Evolutionary conservation across 768 basidiomycete species (phyloP), one percentile per base, ranked within the genome.

Genomic region (Auriscalpium orientale): DNA sequence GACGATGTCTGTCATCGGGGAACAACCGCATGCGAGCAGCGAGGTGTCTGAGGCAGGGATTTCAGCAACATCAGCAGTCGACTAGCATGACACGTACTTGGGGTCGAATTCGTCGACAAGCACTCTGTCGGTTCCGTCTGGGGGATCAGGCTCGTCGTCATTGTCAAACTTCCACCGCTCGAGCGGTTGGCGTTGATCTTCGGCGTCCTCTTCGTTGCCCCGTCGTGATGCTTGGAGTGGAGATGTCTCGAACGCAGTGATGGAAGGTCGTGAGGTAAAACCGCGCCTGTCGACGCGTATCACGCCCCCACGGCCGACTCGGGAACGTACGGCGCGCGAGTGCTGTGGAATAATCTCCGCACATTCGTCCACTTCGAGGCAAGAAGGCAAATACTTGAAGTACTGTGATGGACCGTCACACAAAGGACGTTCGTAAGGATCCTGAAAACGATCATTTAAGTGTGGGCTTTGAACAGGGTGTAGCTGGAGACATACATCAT

Each of bases 291-390:
- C 93, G 16, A 95, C 63, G 59, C 83, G 74, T 15, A 85, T 67
- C 33, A 90, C 81, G 3, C 95, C 95, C 36, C 89, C 90, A 54
- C 95, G 89, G 1, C 93, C 93, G 55, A 79, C 69, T 9, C 95
- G 87, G 49, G 87, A 64, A 57, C 95, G 89, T 54, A 92, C 74
- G 2, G 82, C 74, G 10, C 78, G 78, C 28, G 65, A 61, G 48
- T 70, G 72, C 68, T 15, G 40, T 15, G n/a, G 67, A 63, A 8
- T 62, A 58, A 11, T 67, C 61, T 36, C 69, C 68, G 3, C 28
- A 28, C 28, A 28, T 69, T 69, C 44, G 61, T 40, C 8, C 64
- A 58, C 7, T 65, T 65, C 46, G 71, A 62, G 46, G 72, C 62
- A 22, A 74, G 40, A 72, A 11, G 80, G 70, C 7, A 87, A 71